Conservation (phyloP, 2,329 filamentous ascomycete species). For the Curvularia verruculosa region DNA sequence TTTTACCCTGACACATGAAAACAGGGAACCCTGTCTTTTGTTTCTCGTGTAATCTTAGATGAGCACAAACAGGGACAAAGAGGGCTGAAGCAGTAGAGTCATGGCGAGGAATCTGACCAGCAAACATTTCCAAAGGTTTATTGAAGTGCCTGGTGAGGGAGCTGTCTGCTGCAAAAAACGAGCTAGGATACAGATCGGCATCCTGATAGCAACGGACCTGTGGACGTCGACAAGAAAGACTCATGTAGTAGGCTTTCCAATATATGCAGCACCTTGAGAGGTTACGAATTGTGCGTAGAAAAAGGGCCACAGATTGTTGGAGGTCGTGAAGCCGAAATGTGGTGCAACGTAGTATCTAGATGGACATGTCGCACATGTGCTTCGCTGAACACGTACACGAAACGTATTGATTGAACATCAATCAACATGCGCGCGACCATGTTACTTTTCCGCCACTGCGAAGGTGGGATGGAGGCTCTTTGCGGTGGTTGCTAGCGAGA, state of each 20-base stretch:
- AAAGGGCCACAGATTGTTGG: conserved; percentile 26
- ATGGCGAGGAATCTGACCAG: neutral
- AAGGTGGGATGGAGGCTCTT: neutral
- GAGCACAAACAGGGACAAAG: neutral
- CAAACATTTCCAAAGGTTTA: neutral
- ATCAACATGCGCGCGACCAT: neutral
- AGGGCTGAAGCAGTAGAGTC: neutral
- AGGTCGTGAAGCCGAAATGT: conserved; percentile 5
- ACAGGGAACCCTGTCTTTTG: neutral
- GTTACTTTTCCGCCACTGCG: neutral
- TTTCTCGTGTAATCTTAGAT: neutral
- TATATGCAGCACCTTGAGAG: conserved; percentile 27
- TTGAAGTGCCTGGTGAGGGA: neutral
- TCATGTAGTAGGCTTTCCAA: conserved; percentile 19
- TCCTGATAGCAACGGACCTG: conserved; percentile 11
- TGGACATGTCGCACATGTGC: neutral
- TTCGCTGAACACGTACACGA: neutral
- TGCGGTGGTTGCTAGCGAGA: neutral
- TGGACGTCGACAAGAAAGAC: conserved; percentile 16
- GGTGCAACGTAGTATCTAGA: neutral
- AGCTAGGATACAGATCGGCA: neutral
- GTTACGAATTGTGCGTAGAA: conserved; percentile 33
- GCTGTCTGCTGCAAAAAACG: neutral
- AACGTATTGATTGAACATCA: neutral
- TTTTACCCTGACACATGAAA: neutral